Evolutionary conservation across 1,284 basidiomycete species (phyloP).

Genomic region (Naganishia liquefaciens): DNA sequence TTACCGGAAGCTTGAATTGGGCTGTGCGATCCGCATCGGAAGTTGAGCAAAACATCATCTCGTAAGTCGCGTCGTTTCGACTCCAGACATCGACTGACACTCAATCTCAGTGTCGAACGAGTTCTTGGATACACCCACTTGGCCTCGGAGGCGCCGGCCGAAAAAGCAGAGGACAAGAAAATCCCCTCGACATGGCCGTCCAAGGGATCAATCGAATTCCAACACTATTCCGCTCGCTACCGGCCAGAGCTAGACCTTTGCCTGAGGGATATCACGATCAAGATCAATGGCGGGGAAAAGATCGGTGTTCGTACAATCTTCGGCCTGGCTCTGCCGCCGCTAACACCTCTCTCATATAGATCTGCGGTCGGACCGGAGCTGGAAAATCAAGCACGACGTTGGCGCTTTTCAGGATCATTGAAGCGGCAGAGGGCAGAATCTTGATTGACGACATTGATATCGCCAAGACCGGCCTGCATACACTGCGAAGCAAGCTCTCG

Average conservation of each 20-base stretch:
- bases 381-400: conserved; percentile 79
- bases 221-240: conserved; percentile 79
- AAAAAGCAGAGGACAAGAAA: conserved; percentile 63
- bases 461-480: conserved; percentile 76
- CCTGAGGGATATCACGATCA: conserved; percentile 70
- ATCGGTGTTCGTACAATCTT: conserved; percentile 59
- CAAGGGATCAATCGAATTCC: conserved; percentile 73
- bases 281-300: conserved; percentile 68
- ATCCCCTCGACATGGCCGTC: conserved; percentile 72
- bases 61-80: conserved; percentile 50
- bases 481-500: conserved; percentile 65
- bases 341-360: conserved; percentile 35
- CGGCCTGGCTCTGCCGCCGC: not conserved
- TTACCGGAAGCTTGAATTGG: conserved; percentile 77
- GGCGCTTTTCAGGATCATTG: conserved; percentile 65
- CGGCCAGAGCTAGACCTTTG: conserved; percentile 76
- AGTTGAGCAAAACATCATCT: conserved; percentile 91
- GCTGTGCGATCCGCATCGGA: conserved; percentile 86
- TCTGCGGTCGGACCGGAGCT: conserved; percentile 87
- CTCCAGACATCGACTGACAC: not conserved
- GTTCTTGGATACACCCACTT: conserved; percentile 68
- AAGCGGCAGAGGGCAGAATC: conserved; percentile 76
- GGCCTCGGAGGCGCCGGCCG: conserved; percentile 72
- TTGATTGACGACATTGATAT: conserved; percentile 82
- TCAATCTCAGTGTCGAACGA: conserved; percentile 50